Percentiles rank a stretch among this genome's conserved stretches.
These are phyloP conservation scores for Lichtheimia hyalospora DNA, from an alignment of 371 early-diverging fungal genomes.

Conservation along the genomic window DNA sequence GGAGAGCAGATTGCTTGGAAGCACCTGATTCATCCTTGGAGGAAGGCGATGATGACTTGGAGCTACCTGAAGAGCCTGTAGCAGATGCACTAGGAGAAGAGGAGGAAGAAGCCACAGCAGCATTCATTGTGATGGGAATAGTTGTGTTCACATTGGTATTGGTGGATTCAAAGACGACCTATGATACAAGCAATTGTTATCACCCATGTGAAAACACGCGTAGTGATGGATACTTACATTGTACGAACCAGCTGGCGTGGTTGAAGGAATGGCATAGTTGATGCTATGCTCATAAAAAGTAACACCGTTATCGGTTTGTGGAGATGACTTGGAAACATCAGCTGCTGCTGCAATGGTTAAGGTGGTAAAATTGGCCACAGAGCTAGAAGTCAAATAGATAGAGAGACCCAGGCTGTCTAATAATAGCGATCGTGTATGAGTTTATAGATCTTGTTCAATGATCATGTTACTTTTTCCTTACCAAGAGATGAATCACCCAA, in stretches of 20 bases:
- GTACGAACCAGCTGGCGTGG: conserved; percentile 32
- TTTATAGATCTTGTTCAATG: background rate
- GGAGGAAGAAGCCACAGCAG: conserved; percentile 18
- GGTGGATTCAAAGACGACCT: conserved; percentile 32
- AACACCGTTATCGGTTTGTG: background rate
- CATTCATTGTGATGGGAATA: conserved; percentile 36
- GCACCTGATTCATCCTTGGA: too few relatives aligned
- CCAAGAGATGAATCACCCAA: conserved; percentile 20
- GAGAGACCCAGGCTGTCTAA: conserved; percentile 27
- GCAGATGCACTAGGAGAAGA: conserved; percentile 7
- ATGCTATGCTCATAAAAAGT: conserved; percentile 12
- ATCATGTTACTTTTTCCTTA: background rate
- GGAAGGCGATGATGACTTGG: conserved; percentile 1
- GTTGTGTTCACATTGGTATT: conserved; percentile 35
- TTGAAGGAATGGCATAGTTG: conserved; percentile 35
- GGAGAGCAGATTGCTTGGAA: too few relatives aligned
- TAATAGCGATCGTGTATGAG: background rate
- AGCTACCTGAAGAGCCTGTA: conserved; percentile 1
- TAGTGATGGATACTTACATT: conserved; percentile 9
- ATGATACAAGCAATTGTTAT: background rate
- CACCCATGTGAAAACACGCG: background rate
- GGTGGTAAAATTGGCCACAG: conserved; percentile 7
- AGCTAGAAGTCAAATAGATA: conserved; percentile 25
- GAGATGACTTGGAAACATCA: conserved; percentile 1
- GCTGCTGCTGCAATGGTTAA: conserved; percentile 9